Percentiles rank a stretch among this genome's conserved stretches.
Evolutionary conservation across 352 stramenopile genomes (phyloP).

Genomic region (Achlya hypogyna): DNA sequence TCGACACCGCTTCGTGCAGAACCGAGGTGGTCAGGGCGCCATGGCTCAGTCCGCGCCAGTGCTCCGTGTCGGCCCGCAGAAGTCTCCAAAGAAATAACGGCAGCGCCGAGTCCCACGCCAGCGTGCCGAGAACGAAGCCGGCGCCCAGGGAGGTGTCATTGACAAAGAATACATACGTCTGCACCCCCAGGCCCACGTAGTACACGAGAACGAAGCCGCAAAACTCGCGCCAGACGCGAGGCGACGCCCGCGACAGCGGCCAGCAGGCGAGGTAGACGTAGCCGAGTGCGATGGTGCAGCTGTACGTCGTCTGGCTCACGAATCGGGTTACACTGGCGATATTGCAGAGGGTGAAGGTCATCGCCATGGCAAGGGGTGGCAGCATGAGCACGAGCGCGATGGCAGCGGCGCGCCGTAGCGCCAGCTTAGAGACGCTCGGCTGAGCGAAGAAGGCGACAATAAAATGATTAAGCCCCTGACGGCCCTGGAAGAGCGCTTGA

Average conservation of each 20-base stretch:
- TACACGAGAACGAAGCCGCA: slow-evolving; percentile 28
- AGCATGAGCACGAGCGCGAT: slow-evolving; percentile 7
- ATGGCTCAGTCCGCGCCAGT: slow-evolving; percentile 57
- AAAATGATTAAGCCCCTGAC: slow-evolving; percentile 20
- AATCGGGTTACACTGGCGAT: background rate
- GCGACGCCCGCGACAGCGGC: slow-evolving; percentile 11
- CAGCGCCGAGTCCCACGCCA: slow-evolving; percentile 46
- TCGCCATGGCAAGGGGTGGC: background rate
- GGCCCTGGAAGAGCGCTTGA: slow-evolving; percentile 19
- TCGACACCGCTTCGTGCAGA: slow-evolving; percentile 45
- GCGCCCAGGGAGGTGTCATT: slow-evolving; percentile 25
- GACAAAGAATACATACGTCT: background rate
- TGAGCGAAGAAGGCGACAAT: slow-evolving; percentile 20
- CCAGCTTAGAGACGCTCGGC: slow-evolving; percentile 20
- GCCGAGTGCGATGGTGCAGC: background rate
- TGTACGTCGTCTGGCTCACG: background rate
- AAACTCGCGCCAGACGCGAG: slow-evolving; percentile 28
- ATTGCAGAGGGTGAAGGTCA: background rate
- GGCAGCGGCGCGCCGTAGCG: slow-evolving; percentile 7
- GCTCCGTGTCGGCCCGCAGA: slow-evolving; percentile 55
- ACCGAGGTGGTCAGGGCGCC: slow-evolving; percentile 28
- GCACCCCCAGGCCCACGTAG: slow-evolving; percentile 8
- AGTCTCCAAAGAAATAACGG: slow-evolving; percentile 65
- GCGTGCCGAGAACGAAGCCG: slow-evolving; percentile 29
- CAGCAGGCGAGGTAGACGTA: slow-evolving; percentile 22